Evolutionary conservation across 805 yeast species (phyloP).

Genomic region (Pichia ethanolica): DNA sequence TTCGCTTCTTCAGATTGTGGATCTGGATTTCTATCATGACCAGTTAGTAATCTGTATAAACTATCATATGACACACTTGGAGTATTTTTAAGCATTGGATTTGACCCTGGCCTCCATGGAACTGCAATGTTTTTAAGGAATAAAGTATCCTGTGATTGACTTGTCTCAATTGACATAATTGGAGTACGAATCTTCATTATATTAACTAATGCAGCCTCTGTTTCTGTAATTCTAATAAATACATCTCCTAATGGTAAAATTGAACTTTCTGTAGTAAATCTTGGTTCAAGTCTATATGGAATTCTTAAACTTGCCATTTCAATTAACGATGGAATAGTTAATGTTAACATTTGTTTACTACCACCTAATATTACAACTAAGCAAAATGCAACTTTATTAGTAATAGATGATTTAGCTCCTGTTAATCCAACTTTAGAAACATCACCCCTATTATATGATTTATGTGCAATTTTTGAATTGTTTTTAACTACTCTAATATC

Average conservation of each 20-base stretch:
- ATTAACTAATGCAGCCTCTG: conserved; percentile 47
- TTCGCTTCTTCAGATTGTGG: conserved; percentile 42
- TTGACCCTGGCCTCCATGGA: conserved; percentile 73
- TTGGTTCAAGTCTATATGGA: conserved; percentile 35
- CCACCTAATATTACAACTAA: conserved; percentile 24
- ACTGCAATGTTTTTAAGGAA: conserved; percentile 62
- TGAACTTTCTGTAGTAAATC: conserved; percentile 36
- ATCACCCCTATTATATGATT: conserved; percentile 46
- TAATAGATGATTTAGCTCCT: conserved; percentile 18
- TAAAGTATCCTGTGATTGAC: conserved; percentile 42
- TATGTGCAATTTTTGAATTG: conserved; percentile 59
- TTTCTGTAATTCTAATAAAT: conserved; percentile 45
- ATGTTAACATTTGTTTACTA: conserved; percentile 22
- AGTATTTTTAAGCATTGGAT: conserved; percentile 82
- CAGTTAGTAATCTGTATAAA: conserved; percentile 61
- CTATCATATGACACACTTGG: conserved; percentile 54
- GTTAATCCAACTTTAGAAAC: conserved; percentile 47
- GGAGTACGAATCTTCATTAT: conserved; percentile 38
- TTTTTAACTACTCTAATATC: conserved; percentile 59
- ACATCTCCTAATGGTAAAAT: conserved; percentile 42
- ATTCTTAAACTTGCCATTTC: conserved; percentile 46
- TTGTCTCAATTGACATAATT: conserved; percentile 21
- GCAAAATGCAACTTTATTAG: conserved; percentile 22
- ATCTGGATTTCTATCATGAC: conserved; percentile 54
- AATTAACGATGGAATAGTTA: conserved; percentile 54